Evolutionary conservation across 345 rosid genomes (phyloP), one percentile per base, ranked within the genome.

Genomic region (Chamaenerion angustifolium): DNA sequence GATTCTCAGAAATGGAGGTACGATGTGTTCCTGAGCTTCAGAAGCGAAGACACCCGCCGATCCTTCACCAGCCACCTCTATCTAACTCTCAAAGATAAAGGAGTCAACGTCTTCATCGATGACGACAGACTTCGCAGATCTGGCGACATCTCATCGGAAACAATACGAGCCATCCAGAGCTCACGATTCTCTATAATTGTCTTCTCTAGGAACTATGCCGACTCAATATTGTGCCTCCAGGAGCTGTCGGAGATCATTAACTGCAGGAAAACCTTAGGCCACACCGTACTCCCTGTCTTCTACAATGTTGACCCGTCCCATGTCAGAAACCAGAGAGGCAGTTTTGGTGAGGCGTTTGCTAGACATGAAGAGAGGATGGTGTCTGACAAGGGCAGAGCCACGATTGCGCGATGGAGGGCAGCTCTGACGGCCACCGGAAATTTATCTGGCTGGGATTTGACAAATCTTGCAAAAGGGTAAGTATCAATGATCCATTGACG

Each of bases 1-100:
- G 50, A 31, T 27, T 27, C 12, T 17, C 50, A 10, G 2, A 10
- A 12, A 18, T 19, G 50, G 50, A 16, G 37, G 15, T 43, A 49
- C 43, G 55, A 58, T 10, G 62, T 58, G n/a, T 58, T 58, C 55
- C 55, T 49, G n/a, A 58, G 62, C 48, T 58, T 58, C 45, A 42
- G 56, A 51, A 55, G 62, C 6, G 31, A 49, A 10, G 62, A 58
- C 56, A 50, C 62, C 15, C 49, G 63, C 35, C 9, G 17, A 42
- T 31, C 37, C 40, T 50, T 59, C 44, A 45, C 45, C n/a, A 18
- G 46, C 51, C 63, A 59, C 43, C 63, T 59, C 56, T 40, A 40
- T 43, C 16, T 6, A 18, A 16, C 63, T 37, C 15, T 59, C 19
- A 11, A 4, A 12, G 43, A 0, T 16, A 51, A 0, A 16, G 56